phyloP scores from a whole-genome alignment of 805 yeast species.

The Pichia scutulata region DNA sequence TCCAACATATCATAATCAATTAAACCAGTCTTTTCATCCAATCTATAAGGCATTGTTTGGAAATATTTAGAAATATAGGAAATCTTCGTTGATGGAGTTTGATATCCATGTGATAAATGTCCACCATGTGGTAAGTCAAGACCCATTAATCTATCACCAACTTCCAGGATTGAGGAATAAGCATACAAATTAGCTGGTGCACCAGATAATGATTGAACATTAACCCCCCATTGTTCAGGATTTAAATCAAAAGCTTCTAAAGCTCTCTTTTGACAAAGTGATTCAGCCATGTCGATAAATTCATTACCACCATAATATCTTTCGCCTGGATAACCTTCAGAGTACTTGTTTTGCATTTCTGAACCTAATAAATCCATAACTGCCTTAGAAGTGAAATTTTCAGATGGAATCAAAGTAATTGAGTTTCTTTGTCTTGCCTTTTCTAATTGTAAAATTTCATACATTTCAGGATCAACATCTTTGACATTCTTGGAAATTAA shows the following conservation, averaged over 20 bases:
- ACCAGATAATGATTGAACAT: slow-evolving; percentile 91
- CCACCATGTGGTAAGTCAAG: slow-evolving; percentile 98
- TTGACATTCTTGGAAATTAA: slow-evolving; percentile 55
- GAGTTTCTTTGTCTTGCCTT: slow-evolving; percentile 84
- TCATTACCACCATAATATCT: slow-evolving; percentile 98
- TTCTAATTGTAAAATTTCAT: slow-evolving; percentile 67
- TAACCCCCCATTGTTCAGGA: slow-evolving; percentile 91
- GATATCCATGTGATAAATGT: slow-evolving; percentile 95
- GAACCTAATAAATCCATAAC: slow-evolving; percentile 94
- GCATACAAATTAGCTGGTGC: slow-evolving; percentile 95
- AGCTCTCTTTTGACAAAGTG: slow-evolving; percentile 87
- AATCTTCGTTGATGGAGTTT: slow-evolving; percentile 81
- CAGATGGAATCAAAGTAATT: slow-evolving; percentile 88
- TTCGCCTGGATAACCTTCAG: slow-evolving; percentile 98
- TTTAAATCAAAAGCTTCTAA: slow-evolving; percentile 71
- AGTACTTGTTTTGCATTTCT: slow-evolving; percentile 95
- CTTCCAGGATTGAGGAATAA: slow-evolving; percentile 81
- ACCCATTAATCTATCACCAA: slow-evolving; percentile 94
- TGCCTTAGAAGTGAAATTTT: slow-evolving; percentile 90
- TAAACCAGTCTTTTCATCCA: slow-evolving; percentile 76
- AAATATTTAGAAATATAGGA: slow-evolving; percentile 89
- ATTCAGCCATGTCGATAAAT: slow-evolving; percentile 85
- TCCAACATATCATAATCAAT: slow-evolving; percentile 88
- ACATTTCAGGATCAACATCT: slow-evolving; percentile 81
- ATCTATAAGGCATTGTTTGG: slow-evolving; percentile 96